Conservation (phyloP, 148 eudicot genomes). For the Euryodendron excelsum region DNA sequence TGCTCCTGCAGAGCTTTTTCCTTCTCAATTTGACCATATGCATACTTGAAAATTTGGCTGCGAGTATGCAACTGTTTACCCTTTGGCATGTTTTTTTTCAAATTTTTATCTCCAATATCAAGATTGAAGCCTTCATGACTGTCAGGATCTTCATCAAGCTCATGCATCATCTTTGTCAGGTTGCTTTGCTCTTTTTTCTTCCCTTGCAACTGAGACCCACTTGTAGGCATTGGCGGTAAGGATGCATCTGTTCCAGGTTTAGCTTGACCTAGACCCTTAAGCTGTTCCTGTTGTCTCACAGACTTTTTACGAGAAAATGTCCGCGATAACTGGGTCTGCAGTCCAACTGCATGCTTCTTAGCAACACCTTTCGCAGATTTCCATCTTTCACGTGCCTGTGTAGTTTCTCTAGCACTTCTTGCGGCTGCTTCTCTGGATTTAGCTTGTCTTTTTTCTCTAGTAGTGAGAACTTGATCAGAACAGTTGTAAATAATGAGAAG, state of each 20-base stretch:
- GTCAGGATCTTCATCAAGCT: slow-evolving; percentile 60
- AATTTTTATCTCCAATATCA: slow-evolving; percentile 57
- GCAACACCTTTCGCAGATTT: slow-evolving; percentile 67
- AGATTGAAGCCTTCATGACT: slow-evolving; percentile 42
- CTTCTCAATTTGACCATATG: slow-evolving; percentile 80
- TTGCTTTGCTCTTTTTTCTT: slow-evolving; percentile 33
- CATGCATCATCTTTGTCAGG: slow-evolving; percentile 50
- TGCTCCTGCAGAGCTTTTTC: slow-evolving; percentile 72
- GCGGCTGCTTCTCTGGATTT: slow-evolving; percentile 82
- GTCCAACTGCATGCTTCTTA: slow-evolving; percentile 46
- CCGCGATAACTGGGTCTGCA: slow-evolving; percentile 47
- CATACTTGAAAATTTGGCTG: slow-evolving; percentile 73
- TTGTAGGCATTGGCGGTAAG: slow-evolving; percentile 29
- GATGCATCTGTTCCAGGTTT: slow-evolving; percentile 38
- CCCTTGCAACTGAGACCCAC: slow-evolving; percentile 24
- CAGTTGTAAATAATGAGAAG: slow-evolving; percentile 83
- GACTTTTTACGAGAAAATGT: slow-evolving; percentile 70
- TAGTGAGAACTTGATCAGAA: slow-evolving; percentile 69
- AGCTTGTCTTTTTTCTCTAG: slow-evolving; percentile 61
- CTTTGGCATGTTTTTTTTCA: slow-evolving; percentile 43
- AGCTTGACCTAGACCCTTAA: slow-evolving; percentile 30
- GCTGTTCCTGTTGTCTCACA: slow-evolving; percentile 24
- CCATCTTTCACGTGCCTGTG: slow-evolving; percentile 56
- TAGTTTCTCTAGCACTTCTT: slow-evolving; percentile 60
- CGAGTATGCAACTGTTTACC: slow-evolving; percentile 56